Conservation (phyloP, 2,329 filamentous ascomycete genomes). For the Arthrobotrys musiformis region DNA sequence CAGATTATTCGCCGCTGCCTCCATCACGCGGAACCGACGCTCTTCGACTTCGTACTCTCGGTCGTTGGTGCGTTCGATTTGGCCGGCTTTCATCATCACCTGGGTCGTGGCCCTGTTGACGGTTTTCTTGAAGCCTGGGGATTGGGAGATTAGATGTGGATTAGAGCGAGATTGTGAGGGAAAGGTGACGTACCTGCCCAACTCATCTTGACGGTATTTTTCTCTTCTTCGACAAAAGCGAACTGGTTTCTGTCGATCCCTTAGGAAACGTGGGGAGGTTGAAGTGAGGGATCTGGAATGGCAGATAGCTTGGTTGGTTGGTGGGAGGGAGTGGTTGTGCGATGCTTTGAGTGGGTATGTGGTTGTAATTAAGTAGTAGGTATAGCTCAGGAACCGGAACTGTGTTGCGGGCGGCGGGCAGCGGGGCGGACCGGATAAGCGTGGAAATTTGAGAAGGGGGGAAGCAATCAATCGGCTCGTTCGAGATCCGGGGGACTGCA, state of each 20-base stretch:
- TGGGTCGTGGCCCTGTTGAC: constrained; percentile 98
- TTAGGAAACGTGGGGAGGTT: background rate
- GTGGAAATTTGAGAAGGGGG: too few species aligned
- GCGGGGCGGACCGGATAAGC: constrained; percentile 10
- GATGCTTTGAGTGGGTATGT: constrained; percentile 52
- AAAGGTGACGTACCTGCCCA: constrained; percentile 43
- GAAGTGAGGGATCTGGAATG: background rate
- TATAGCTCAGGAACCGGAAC: background rate
- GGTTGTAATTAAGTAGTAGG: constrained; percentile 1
- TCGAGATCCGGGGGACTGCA: background rate
- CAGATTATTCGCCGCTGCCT: constrained; percentile 87
- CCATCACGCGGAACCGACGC: constrained; percentile 95
- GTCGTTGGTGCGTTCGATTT: constrained; percentile 98
- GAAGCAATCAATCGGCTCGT: background rate
- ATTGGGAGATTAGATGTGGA: too few species aligned
- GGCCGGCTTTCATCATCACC: constrained; percentile 99
- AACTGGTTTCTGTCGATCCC: too few species aligned
- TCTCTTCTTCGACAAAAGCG: background rate
- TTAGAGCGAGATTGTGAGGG: background rate
- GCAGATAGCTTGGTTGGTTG: too few species aligned
- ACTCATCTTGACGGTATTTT: constrained; percentile 43
- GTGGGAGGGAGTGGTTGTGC: constrained; percentile 21
- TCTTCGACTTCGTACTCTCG: constrained; percentile 99
- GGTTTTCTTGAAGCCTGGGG: constrained; percentile 87
- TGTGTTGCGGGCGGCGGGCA: constrained; percentile 7